Evolutionary conservation across 352 stramenopile species (phyloP), one percentile per base, ranked within the genome.

Genomic region (Pythium dissotocum): DNA sequence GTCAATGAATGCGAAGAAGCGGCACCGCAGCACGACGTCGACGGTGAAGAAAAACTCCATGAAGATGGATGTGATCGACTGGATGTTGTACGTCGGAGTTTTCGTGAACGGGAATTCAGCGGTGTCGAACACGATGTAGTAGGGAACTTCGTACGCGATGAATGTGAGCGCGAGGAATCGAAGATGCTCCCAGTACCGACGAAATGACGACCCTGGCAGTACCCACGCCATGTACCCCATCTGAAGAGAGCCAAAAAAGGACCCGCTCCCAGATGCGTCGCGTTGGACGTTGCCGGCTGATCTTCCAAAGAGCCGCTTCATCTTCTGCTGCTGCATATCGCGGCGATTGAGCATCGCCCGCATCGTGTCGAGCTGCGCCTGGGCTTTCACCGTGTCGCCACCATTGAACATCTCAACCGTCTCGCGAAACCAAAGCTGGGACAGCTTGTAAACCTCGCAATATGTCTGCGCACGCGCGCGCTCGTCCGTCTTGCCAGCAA

Each of bases 241-340:
- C 16, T 18, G 24, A 24, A 32, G 12, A 28, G 18, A 36, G 24
- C 14, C 35, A 4, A 42, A 35, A 2, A 35, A 7, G 6, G 21
- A 44, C 0, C 46, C 68, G n/a, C 10, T 56, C 52, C 3, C 57
- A 24, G 36, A 56, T 54, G 4, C 35, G 6, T 6, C 56, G 40
- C 8, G 13, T 21, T 46, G 44, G 65, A 77, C 38, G 58, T 65
- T 56, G 2, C 76, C 69, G 0, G 69, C 63, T 0, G 75, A 76
- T 44, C 79, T 82, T 0, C 83, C 83, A 6, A 94, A 75, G 66
- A 94, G 77, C 14, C 76, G 75, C 62, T 94, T 90, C 77, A 89
- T 91, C 68, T 94, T 94, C 54, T 91, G 83, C 54, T 90, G 73
- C 42, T 94, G 85, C 36, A 91, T 80, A 35, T 94, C 83, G 0